A percentile compares a stretch with the other conserved stretches of the same genome.
These are phyloP conservation scores for Scutellaria galericulata DNA, from an alignment of 257 asterid species.

Conservation along the genomic window DNA sequence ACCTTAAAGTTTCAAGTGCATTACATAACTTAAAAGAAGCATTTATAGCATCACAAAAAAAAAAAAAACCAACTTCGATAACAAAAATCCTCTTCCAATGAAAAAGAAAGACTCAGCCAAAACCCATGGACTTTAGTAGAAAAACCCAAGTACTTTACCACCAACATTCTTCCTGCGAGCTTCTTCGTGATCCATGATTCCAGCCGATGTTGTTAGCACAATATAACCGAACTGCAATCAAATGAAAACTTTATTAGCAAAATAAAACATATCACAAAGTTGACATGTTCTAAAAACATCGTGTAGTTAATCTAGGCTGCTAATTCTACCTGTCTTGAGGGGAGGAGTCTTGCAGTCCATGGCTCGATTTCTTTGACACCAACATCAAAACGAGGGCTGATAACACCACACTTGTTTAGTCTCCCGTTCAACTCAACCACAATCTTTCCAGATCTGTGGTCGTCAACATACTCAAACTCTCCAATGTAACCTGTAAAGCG, in stretches of 20 bases:
- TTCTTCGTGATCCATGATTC: conserved; percentile 47
- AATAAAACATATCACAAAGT: neutral
- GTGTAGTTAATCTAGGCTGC: neutral
- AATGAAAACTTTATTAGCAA: neutral
- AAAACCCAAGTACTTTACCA: conserved; percentile 36
- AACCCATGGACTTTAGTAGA: neutral
- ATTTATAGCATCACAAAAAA: neutral
- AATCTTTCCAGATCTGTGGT: conserved; percentile 38
- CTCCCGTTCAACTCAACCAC: conserved; percentile 49
- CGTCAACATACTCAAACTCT: conserved; percentile 42
- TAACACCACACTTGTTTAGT: conserved; percentile 45
- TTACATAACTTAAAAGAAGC: neutral
- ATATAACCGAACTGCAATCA: conserved; percentile 42
- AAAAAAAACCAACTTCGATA: neutral
- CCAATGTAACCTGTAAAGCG: conserved; percentile 37
- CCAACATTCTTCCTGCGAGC: conserved; percentile 45
- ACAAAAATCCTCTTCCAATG: neutral
- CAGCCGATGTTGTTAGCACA: conserved; percentile 44
- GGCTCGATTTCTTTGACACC: conserved; percentile 45
- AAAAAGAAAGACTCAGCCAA: neutral
- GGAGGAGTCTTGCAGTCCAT: conserved; percentile 46
- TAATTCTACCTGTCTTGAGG: conserved; percentile 39
- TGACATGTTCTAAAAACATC: no score
- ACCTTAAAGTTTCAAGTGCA: neutral
- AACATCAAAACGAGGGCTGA: conserved; percentile 45